Percentiles rank a stretch among this genome's conserved stretches.
Evolutionary conservation across 176 grass and related monocot genomes (phyloP).

Genomic region (barley (Hordeum vulgare)): DNA sequence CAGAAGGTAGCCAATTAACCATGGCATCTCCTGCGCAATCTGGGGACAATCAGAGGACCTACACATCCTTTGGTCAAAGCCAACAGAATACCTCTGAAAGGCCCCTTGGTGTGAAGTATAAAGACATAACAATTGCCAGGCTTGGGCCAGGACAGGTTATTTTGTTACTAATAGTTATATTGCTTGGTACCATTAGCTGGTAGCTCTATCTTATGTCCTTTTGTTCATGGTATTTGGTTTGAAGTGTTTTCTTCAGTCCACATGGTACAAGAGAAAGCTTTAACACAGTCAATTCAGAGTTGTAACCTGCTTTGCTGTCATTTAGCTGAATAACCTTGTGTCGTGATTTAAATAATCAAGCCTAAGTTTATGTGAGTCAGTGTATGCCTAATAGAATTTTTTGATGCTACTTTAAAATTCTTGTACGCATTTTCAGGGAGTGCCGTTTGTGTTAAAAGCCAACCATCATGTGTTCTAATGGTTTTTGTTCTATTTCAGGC

Average conservation of each 20-base stretch:
- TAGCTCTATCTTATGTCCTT: not conserved
- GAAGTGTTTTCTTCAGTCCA: constrained; percentile 3
- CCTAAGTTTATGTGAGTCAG: not conserved
- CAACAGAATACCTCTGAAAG: constrained; percentile 50
- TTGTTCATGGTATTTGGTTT: not conserved
- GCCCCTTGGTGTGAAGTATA: constrained; percentile 49
- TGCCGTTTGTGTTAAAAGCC: not conserved
- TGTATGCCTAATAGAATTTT: not conserved
- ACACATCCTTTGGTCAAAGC: constrained; percentile 64
- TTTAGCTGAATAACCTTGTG: not conserved
- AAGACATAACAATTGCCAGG: constrained; percentile 84
- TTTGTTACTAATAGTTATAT: not conserved
- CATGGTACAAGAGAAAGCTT: not conserved
- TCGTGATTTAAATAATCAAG: not conserved
- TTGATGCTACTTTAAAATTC: not conserved
- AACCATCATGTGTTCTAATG: not conserved
- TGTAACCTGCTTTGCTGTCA: not conserved
- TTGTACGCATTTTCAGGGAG: not conserved
- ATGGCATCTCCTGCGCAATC: constrained; percentile 37
- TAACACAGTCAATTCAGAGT: not conserved
- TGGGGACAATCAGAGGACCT: constrained; percentile 59
- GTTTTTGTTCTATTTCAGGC: constrained; percentile 26
- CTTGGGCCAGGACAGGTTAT: constrained; percentile 86
- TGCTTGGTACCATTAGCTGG: not conserved
- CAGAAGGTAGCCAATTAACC: constrained; percentile 78